Conservation (phyloP, 345 rosid species). For the Arabidopsis thaliana region DNA sequence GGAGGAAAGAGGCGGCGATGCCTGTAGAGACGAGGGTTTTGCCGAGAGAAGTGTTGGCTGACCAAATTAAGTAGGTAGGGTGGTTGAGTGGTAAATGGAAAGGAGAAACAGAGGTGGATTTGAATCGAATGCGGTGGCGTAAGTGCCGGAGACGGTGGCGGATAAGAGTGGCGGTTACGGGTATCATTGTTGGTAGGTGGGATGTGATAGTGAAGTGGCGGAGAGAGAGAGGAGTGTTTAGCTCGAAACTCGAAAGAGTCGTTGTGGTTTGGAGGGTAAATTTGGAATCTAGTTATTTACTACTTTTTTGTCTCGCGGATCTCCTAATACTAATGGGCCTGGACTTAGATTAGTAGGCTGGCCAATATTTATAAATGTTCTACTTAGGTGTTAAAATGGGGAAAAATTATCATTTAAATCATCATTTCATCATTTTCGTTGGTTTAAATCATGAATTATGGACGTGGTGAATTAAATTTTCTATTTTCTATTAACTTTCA, state of each 20-base stretch:
- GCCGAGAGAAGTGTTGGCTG: conserved; percentile 90
- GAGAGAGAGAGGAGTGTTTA: background rate
- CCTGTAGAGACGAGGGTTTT: conserved; percentile 97
- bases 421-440: too few species aligned
- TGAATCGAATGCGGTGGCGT: conserved; percentile 16
- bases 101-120: conserved; percentile 12
- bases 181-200: conserved; percentile 31
- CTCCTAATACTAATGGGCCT: background rate
- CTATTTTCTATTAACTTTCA: too few species aligned
- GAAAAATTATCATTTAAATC: too few species aligned
- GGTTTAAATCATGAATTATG: too few species aligned
- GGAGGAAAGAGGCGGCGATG: conserved; percentile 83
- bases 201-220: conserved; percentile 3
- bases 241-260: background rate
- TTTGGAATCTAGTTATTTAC: background rate
- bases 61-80: conserved; percentile 79
- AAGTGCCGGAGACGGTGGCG: conserved; percentile 38
- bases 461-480: too few species aligned
- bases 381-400: too few species aligned
- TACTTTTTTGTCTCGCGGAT: background rate
- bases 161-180: conserved; percentile 38
- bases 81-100: conserved; percentile 61
- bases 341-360: background rate
- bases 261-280: conserved; percentile 6
- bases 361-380: background rate